Evolutionary conservation across 176 grass and related monocot species (phyloP).

Genomic region (Miscanthus lutarioriparius): DNA sequence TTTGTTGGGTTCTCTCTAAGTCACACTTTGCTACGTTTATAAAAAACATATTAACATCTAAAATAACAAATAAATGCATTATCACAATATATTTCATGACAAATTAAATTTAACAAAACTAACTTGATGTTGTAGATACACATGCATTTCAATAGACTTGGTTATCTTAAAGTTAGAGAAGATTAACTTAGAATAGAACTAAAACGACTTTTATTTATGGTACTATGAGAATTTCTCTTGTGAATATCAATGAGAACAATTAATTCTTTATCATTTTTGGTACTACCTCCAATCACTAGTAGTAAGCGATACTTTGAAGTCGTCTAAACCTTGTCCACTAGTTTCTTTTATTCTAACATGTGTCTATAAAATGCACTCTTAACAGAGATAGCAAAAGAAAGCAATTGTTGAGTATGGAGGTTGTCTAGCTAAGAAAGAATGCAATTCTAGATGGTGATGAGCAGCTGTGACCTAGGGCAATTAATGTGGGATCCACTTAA

Average conservation of each 20-base stretch:
- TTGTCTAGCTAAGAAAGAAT: neutral
- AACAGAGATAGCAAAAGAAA: neutral
- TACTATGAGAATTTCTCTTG: neutral
- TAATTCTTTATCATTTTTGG: neutral
- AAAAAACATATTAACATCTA: neutral
- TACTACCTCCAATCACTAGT: neutral
- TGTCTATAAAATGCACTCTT: neutral
- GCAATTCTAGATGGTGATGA: neutral
- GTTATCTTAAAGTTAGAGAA: neutral
- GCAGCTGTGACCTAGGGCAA: neutral
- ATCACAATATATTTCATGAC: neutral
- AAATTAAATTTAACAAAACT: neutral
- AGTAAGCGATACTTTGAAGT: neutral
- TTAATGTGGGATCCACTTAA: neutral
- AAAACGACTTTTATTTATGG: neutral
- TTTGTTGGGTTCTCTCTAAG: neutral
- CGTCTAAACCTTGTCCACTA: neutral
- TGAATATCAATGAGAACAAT: neutral
- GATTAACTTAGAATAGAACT: neutral
- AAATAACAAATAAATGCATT: neutral
- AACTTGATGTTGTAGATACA: neutral
- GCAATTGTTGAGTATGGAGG: too few species aligned
- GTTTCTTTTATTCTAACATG: neutral
- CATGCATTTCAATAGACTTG: neutral
- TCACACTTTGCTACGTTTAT: neutral